phyloP scores from a whole-genome alignment of 306 rosid species.

The Cicer bijugum region DNA sequence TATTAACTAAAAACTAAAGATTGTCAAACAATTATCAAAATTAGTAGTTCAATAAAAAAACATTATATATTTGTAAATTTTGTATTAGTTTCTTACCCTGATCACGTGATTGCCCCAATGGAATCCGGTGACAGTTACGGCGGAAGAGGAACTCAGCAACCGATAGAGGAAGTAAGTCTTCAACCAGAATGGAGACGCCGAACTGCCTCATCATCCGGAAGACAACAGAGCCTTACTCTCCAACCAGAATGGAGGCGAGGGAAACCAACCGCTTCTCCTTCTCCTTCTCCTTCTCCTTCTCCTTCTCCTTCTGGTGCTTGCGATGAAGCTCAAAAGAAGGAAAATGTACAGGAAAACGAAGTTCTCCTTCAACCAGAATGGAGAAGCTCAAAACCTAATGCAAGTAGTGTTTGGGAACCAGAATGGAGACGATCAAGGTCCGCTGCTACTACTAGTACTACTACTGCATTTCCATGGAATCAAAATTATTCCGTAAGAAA shows the following conservation, averaged over 20 bases:
- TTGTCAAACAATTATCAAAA: too few relatives aligned
- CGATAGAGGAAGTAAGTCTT: constrained; percentile 13
- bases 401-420: constrained; percentile 21
- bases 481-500: constrained; percentile 22
- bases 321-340: background rate
- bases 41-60: too few relatives aligned
- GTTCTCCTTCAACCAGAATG: constrained; percentile 37
- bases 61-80: too few relatives aligned
- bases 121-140: constrained; percentile 25
- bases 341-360: background rate
- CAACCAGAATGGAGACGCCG: constrained; percentile 45
- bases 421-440: constrained; percentile 44
- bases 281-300: background rate
- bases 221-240: constrained; percentile 5
- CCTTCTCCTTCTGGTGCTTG: background rate
- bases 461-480: constrained; percentile 44
- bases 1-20: too few relatives aligned
- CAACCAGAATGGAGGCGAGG: constrained; percentile 50
- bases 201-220: constrained; percentile 1
- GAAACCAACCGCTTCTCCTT: background rate
- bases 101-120: constrained; percentile 17
- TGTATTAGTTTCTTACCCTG: background rate
- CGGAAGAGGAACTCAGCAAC: constrained; percentile 30
- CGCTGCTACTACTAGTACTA: background rate
- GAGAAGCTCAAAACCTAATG: constrained; percentile 20